Evolutionary conservation across 768 basidiomycete species (phyloP).

Genomic region (Collybia mongolica): DNA sequence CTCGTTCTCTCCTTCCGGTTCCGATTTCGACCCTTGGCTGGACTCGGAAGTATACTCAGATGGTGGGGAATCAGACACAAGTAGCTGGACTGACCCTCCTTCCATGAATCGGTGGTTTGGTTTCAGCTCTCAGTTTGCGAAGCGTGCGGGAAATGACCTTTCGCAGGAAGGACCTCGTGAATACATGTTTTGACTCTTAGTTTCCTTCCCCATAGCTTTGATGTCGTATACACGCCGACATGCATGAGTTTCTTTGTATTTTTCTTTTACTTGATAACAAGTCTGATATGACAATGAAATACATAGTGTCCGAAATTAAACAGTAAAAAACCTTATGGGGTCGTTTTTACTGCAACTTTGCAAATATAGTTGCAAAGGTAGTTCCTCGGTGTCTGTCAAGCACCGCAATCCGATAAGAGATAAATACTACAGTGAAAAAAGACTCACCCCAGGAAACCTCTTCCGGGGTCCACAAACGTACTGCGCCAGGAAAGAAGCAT

Average conservation of each 20-base stretch:
- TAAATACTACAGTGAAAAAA: background rate
- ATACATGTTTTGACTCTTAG: background rate
- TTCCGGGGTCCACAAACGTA: conserved; percentile 53
- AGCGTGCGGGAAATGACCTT: conserved; percentile 4
- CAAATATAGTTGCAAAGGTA: conserved; percentile 45
- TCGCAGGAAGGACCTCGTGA: background rate
- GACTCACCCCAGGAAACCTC: conserved; percentile 44
- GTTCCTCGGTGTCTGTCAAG: conserved; percentile 36
- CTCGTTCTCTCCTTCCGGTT: conserved; percentile 16
- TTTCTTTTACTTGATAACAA: too few relatives aligned
- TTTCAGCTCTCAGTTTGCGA: conserved; percentile 38
- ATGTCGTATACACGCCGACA: too few relatives aligned
- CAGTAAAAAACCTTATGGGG: too few relatives aligned
- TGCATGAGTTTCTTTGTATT: too few relatives aligned
- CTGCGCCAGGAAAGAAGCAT: conserved; percentile 16
- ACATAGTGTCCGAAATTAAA: too few relatives aligned
- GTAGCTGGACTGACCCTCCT: conserved; percentile 25
- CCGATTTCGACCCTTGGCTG: conserved; percentile 31
- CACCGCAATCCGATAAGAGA: background rate
- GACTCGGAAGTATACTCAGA: conserved; percentile 19
- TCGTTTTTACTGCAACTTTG: conserved; percentile 1
- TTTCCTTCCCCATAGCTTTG: background rate
- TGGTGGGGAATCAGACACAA: conserved; percentile 9
- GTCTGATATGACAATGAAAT: too few relatives aligned
- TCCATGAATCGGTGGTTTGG: conserved; percentile 35